Percentiles rank a stretch among this genome's conserved stretches.
These are phyloP conservation scores for Candida tropicalis DNA, from an alignment of 1,139 yeast species.

Conservation along the genomic window DNA sequence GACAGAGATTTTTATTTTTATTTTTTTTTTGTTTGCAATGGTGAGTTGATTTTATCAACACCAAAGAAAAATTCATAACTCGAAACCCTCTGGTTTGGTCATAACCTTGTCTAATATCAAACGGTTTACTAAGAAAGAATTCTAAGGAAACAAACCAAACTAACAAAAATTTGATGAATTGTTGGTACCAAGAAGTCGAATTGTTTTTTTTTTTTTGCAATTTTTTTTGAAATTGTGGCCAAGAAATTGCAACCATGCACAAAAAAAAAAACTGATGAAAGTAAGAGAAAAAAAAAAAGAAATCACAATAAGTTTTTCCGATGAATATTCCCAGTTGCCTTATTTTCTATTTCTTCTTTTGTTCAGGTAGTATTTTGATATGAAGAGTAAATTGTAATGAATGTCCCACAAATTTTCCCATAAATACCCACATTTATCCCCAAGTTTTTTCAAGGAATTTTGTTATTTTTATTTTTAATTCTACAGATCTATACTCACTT, in stretches of 20 bases:
- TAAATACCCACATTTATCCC: constrained; percentile 6
- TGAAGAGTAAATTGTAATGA: not conserved
- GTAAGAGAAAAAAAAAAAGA: constrained; percentile 1
- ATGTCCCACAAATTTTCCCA: constrained; percentile 4
- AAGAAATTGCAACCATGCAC: constrained; percentile 4
- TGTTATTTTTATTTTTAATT: not conserved
- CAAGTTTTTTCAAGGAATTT: not conserved
- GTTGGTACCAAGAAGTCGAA: too few species aligned
- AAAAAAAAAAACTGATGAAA: not conserved
- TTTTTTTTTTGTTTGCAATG: too few species aligned
- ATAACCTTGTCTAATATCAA: too few species aligned
- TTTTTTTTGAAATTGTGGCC: not conserved
- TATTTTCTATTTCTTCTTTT: not conserved
- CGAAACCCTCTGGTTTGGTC: too few species aligned
- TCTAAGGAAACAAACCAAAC: not conserved
- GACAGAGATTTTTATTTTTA: too few species aligned
- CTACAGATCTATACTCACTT: constrained; percentile 3
- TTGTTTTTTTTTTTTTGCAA: not conserved
- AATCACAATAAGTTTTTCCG: constrained; percentile 4
- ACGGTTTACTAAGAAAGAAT: not conserved
- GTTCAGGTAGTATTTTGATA: not conserved
- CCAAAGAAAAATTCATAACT: too few species aligned
- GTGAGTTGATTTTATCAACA: too few species aligned
- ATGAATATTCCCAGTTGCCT: not conserved
- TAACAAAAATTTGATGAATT: not conserved